phyloP scores from a whole-genome alignment of 768 basidiomycete genomes.

The Multifurca ochricompacta region DNA sequence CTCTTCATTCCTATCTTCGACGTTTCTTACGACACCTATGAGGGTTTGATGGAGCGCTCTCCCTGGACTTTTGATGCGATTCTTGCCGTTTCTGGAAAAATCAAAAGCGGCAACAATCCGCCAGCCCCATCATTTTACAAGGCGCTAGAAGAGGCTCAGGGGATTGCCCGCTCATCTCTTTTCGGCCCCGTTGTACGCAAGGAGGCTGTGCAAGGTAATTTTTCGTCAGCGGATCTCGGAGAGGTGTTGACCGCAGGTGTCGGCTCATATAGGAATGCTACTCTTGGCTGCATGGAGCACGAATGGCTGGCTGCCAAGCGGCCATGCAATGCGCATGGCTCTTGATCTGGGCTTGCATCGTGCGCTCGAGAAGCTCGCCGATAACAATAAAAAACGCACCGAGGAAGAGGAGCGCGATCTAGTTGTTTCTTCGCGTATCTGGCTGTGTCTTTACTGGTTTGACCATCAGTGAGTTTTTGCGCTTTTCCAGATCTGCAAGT shows the following conservation, averaged over 20 bases:
- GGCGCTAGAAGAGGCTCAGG: slow-evolving; percentile 90
- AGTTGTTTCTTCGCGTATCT: slow-evolving; percentile 87
- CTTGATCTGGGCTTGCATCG: slow-evolving; percentile 89
- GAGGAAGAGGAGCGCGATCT: slow-evolving; percentile 85
- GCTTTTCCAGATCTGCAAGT: background rate
- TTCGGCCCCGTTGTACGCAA: slow-evolving; percentile 92
- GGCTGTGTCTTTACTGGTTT: slow-evolving; percentile 94
- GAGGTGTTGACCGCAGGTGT: background rate
- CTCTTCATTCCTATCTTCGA: slow-evolving; percentile 96
- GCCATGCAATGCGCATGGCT: slow-evolving; percentile 95
- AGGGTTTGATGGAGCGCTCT: slow-evolving; percentile 82
- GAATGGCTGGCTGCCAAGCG: slow-evolving; percentile 91
- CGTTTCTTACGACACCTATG: slow-evolving; percentile 87
- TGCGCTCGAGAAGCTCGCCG: slow-evolving; percentile 85
- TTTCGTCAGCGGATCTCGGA: background rate
- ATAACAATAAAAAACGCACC: slow-evolving; percentile 56
- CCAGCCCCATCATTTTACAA: slow-evolving; percentile 82
- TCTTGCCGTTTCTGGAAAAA: slow-evolving; percentile 86
- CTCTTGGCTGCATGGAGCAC: slow-evolving; percentile 90
- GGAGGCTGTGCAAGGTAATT: slow-evolving; percentile 85
- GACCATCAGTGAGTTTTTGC: slow-evolving; percentile 72
- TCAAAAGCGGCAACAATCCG: slow-evolving; percentile 83
- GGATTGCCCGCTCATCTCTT: slow-evolving; percentile 86
- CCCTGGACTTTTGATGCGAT: slow-evolving; percentile 96
- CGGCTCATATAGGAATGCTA: slow-evolving; percentile 60